Conservation (phyloP, 495 filamentous ascomycete species). For the Tricharina praecox region DNA sequence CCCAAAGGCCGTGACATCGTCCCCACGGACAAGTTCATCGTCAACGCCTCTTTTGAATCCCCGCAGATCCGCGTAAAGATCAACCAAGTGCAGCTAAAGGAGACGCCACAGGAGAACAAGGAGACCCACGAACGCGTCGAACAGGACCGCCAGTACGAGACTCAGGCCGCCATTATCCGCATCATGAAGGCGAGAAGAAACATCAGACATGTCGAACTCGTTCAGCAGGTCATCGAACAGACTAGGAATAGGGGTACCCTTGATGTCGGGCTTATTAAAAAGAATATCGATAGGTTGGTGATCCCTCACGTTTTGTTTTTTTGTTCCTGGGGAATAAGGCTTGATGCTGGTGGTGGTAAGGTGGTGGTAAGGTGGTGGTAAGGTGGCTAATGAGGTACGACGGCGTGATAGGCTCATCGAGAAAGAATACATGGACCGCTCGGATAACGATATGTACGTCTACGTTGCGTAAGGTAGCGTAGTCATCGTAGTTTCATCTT, state of each 20-base stretch:
- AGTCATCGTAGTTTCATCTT: too few species aligned
- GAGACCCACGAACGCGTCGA: conserved; percentile 79
- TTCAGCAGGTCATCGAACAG: conserved; percentile 73
- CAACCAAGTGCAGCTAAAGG: conserved; percentile 93
- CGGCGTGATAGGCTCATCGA: conserved; percentile 62
- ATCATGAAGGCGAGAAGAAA: conserved; percentile 92
- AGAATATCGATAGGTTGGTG: conserved; percentile 86
- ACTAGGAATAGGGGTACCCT: conserved; percentile 71
- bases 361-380: too few species aligned
- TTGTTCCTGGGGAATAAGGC: background rate
- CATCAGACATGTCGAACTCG: conserved; percentile 66
- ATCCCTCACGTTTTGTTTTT: background rate
- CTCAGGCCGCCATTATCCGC: conserved; percentile 87
- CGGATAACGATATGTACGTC: conserved; percentile 45
- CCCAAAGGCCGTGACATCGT: conserved; percentile 72
- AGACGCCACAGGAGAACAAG: conserved; percentile 81
- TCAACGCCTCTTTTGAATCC: conserved; percentile 61
- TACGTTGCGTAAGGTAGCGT: conserved; percentile 82
- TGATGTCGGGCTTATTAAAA: conserved; percentile 75
- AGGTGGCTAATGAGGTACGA: too few species aligned
- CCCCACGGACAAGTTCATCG: conserved; percentile 56
- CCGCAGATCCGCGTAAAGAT: conserved; percentile 88
- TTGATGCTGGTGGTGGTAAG: background rate
- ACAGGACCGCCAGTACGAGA: conserved; percentile 83
- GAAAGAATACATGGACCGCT: conserved; percentile 85